Percentiles rank a stretch among this genome's conserved stretches.
phyloP scores from a whole-genome alignment of 2,329 filamentous ascomycete genomes.

The Botrytis porri region DNA sequence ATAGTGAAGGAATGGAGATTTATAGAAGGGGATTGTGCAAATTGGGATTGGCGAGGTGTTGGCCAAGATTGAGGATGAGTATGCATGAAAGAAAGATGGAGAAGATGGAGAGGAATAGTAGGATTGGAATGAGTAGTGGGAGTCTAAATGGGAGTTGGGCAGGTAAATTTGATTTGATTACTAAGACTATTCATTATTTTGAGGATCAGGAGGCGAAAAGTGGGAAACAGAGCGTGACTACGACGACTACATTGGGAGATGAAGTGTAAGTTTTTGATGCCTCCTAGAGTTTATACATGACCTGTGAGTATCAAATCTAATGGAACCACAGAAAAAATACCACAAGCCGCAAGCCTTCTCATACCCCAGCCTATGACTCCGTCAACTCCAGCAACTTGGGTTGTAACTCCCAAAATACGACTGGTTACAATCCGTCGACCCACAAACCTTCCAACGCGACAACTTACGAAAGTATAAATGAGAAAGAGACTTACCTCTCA shows the following conservation, averaged over 20 bases:
- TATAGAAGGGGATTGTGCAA: conserved; percentile 41
- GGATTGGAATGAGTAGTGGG: background rate
- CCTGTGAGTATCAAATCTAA: background rate
- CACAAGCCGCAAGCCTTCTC: background rate
- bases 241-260: background rate
- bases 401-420: background rate
- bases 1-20: conserved; percentile 55
- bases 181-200: conserved; percentile 30
- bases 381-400: background rate
- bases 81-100: conserved; percentile 16
- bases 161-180: conserved; percentile 30
- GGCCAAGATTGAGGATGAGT: conserved; percentile 27
- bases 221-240: conserved; percentile 16
- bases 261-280: conserved; percentile 7
- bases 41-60: conserved; percentile 30
- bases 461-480: background rate
- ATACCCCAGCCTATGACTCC: background rate
- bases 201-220: conserved; percentile 23
- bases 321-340: background rate
- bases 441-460: background rate
- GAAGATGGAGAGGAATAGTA: conserved; percentile 8
- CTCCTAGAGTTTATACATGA: background rate
- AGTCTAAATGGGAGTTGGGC: conserved; percentile 10
- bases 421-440: background rate
- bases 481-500: background rate